Evolutionary conservation across 2,329 filamentous ascomycete genomes (phyloP).

Genomic region (Blumeriella jaapii): DNA sequence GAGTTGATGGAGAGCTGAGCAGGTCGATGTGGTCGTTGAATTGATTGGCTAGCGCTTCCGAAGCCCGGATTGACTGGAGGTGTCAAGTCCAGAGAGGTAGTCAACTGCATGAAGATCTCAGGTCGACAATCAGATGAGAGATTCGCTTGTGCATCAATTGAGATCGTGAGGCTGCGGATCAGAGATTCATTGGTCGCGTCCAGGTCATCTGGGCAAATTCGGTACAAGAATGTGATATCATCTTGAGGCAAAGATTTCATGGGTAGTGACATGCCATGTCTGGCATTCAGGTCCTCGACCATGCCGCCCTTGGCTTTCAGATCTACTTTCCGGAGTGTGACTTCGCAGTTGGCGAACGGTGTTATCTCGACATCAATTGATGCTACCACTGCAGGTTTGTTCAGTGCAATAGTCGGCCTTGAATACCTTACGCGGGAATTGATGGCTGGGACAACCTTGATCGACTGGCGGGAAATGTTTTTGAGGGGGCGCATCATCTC

Average conservation of each 20-base stretch:
- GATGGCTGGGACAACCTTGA: slow-evolving; percentile 56
- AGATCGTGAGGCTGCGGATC: slow-evolving; percentile 44
- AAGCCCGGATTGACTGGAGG: slow-evolving; percentile 52
- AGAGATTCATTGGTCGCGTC: slow-evolving; percentile 33
- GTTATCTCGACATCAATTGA: slow-evolving; percentile 67
- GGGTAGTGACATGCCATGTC: slow-evolving; percentile 39
- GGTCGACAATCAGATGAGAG: slow-evolving; percentile 48
- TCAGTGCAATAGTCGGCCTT: slow-evolving; percentile 44
- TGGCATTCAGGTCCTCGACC: slow-evolving; percentile 44
- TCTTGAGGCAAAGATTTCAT: slow-evolving; percentile 58
- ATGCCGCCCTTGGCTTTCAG: slow-evolving; percentile 46
- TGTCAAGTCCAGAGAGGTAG: slow-evolving; percentile 57
- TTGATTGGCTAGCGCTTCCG: slow-evolving; percentile 43
- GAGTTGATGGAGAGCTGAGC: slow-evolving; percentile 52
- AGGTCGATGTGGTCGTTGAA: slow-evolving; percentile 49
- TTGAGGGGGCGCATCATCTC: slow-evolving; percentile 53
- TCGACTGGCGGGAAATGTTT: slow-evolving; percentile 48
- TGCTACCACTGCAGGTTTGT: slow-evolving; percentile 50
- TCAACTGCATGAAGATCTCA: slow-evolving; percentile 54
- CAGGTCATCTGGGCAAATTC: slow-evolving; percentile 38
- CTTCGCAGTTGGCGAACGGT: slow-evolving; percentile 53
- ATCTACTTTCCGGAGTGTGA: slow-evolving; percentile 47
- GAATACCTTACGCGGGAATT: slow-evolving; percentile 66
- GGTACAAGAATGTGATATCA: slow-evolving; percentile 65
- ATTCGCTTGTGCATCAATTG: slow-evolving; percentile 47